Conservation (phyloP, 2,329 filamentous ascomycete species). For the Pseudogymnoascus pannorum region DNA sequence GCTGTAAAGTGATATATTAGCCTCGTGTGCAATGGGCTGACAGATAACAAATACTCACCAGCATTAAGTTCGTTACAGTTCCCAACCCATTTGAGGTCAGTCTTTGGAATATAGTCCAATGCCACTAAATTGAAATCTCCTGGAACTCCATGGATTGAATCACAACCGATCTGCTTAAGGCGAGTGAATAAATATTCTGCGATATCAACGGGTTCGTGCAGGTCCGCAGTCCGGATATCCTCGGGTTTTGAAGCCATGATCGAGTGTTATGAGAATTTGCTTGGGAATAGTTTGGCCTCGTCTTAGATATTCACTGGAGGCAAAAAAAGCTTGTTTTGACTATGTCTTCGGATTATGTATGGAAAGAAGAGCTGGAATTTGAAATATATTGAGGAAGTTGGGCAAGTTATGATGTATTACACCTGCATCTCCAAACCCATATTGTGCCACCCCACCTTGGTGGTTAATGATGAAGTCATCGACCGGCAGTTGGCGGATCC, state of each 20-base stretch:
- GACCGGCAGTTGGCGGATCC: not conserved
- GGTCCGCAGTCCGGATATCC: constrained; percentile 35
- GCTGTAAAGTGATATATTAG: constrained; percentile 34
- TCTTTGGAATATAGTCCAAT: constrained; percentile 56
- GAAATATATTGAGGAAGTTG: not conserved
- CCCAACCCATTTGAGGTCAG: constrained; percentile 56
- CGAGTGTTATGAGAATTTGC: not conserved
- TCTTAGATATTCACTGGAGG: not conserved
- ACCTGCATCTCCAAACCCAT: not conserved
- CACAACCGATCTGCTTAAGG: constrained; percentile 55
- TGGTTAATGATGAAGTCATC: constrained; percentile 6
- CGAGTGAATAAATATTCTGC: constrained; percentile 62
- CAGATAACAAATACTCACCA: constrained; percentile 37
- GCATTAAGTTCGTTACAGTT: constrained; percentile 70
- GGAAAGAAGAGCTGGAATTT: not conserved
- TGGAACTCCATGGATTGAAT: constrained; percentile 61
- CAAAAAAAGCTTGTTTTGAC: not conserved
- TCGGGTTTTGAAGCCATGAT: constrained; percentile 25
- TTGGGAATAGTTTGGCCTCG: not conserved
- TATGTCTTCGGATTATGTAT: not conserved
- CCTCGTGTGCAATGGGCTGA: not conserved
- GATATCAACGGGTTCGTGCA: constrained; percentile 45
- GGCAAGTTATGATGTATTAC: not conserved
- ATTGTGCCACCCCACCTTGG: constrained; percentile 4
- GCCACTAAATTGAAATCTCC: constrained; percentile 67